Conservation (phyloP, 129 eudicot genomes). For the Flaveria ramosissima region DNA sequence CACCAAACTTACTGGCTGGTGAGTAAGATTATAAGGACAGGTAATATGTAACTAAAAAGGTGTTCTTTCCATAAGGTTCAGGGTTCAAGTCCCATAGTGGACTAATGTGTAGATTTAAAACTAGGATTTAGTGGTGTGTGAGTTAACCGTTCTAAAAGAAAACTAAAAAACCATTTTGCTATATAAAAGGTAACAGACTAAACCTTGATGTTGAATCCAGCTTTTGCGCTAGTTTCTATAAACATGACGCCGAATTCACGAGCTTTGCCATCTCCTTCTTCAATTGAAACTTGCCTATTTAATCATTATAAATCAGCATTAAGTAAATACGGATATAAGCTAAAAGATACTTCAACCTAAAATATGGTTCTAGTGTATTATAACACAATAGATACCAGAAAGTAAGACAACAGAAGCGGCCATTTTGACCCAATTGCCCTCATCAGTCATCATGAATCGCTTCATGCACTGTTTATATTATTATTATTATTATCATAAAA, state of each 20-base stretch:
- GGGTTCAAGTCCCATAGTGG: too few relatives aligned
- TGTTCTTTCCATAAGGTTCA: too few relatives aligned
- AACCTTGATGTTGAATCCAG: conserved; percentile 87
- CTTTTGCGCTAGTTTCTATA: conserved; percentile 92
- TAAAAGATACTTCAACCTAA: background rate
- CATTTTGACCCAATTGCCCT: background rate
- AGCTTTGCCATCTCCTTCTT: conserved; percentile 75
- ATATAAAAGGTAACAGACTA: conserved; percentile 4
- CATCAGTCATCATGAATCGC: too few relatives aligned
- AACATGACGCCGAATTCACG: conserved; percentile 73
- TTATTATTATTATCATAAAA: background rate
- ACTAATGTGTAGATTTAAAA: too few relatives aligned
- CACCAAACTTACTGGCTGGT: background rate
- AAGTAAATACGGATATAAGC: background rate
- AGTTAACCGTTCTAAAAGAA: too few relatives aligned
- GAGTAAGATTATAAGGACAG: background rate
- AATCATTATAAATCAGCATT: conserved; percentile 16
- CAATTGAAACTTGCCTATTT: conserved; percentile 80
- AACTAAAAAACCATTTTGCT: background rate
- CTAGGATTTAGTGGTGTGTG: too few relatives aligned
- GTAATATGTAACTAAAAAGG: background rate
- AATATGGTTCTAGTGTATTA: background rate
- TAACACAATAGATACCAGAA: background rate
- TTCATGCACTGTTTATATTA: background rate
- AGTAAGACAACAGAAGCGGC: background rate